These are phyloP conservation scores for Caryopteris hybrid DNA, from an alignment of 305 asterid genomes.

Conservation along the genomic window DNA sequence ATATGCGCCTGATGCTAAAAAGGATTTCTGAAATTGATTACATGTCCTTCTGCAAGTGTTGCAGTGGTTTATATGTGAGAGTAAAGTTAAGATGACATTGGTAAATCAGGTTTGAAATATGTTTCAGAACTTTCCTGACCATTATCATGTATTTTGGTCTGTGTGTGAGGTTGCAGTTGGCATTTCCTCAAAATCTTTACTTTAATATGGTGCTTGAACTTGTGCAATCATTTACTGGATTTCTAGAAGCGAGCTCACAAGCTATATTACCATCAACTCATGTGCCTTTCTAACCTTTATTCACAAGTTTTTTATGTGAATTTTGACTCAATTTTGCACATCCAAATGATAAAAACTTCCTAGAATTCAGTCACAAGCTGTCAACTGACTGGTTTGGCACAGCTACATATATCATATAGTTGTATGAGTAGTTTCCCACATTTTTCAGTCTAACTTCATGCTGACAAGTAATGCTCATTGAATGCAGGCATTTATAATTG, in stretches of 20 bases:
- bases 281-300: background rate
- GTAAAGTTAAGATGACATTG: background rate
- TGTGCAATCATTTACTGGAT: background rate
- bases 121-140: background rate
- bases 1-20: background rate
- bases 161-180: background rate
- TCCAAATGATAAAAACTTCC: background rate
- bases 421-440: background rate
- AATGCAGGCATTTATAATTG: conserved; percentile 90
- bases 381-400: background rate
- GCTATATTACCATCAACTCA: too few species aligned
- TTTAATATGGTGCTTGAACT: background rate
- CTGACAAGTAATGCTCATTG: conserved; percentile 13
- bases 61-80: background rate
- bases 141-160: background rate
- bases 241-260: background rate
- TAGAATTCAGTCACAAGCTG: background rate
- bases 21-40: background rate
- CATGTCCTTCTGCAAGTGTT: background rate
- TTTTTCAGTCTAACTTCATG: background rate
- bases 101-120: background rate
- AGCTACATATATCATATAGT: background rate
- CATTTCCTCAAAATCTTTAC: background rate
- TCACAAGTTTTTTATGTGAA: background rate
- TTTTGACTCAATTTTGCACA: background rate